Percentiles rank a stretch among this genome's conserved stretches.
phyloP scores from a whole-genome alignment of 148 eudicot genomes.

The Chenopodium berlandieri region DNA sequence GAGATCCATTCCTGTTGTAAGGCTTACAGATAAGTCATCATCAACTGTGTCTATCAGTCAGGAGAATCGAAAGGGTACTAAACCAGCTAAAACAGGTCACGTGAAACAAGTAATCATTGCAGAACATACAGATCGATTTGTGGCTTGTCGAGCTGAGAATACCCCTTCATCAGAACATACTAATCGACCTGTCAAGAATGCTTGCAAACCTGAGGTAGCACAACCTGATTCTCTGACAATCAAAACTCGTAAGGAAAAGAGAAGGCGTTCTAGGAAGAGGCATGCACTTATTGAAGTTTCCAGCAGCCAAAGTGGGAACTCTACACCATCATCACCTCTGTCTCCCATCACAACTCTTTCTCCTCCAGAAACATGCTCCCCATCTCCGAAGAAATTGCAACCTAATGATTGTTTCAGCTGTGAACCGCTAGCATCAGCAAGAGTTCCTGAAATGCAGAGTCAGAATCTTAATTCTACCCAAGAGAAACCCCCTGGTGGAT shows the following conservation, averaged over 20 bases:
- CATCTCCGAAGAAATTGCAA: slow-evolving; percentile 33
- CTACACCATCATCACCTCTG: slow-evolving; percentile 88
- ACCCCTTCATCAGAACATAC: slow-evolving; percentile 5
- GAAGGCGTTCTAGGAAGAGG: slow-evolving; percentile 60
- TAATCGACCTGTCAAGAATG: slow-evolving; percentile 24
- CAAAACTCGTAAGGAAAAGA: slow-evolving; percentile 63
- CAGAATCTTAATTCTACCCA: slow-evolving; percentile 14
- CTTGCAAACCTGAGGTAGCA: slow-evolving; percentile 31
- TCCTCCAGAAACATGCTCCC: slow-evolving; percentile 38
- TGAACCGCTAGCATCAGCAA: slow-evolving; percentile 28
- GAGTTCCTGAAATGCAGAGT: slow-evolving; percentile 19
- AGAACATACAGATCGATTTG: slow-evolving; percentile 18
- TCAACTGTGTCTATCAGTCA: slow-evolving; percentile 23
- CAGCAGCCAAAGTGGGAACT: slow-evolving; percentile 90
- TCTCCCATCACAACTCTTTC: slow-evolving; percentile 51
- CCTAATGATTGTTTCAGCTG: slow-evolving; percentile 21
- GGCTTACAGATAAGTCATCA: slow-evolving; percentile 28
- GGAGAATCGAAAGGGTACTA: slow-evolving; percentile 22
- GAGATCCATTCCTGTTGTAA: slow-evolving; percentile 31
- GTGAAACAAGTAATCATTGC: slow-evolving; percentile 14
- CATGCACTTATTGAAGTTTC: slow-evolving; percentile 68
- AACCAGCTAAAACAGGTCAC: slow-evolving; percentile 33
- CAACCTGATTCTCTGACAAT: slow-evolving; percentile 53
- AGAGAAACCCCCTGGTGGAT: slow-evolving; percentile 26
- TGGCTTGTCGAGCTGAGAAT: slow-evolving; percentile 15